phyloP scores from a whole-genome alignment of 2,329 filamentous ascomycete species.

The Ceratocystis papillata region DNA sequence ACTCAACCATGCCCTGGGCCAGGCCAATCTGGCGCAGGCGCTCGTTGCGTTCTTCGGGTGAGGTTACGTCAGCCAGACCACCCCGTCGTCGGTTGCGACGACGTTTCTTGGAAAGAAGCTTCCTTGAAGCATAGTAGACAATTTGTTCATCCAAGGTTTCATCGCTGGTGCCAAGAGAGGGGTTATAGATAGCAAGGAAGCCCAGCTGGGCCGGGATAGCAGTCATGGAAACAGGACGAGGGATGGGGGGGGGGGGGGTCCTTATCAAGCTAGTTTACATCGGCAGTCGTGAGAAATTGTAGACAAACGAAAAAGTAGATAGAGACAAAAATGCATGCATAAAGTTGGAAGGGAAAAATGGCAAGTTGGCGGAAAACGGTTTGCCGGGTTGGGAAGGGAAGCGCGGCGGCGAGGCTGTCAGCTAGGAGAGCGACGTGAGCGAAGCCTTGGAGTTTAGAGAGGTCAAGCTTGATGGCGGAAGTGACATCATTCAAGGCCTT shows the following conservation, averaged over 20 bases:
- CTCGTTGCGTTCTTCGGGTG: conserved; percentile 66
- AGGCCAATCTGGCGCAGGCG: conserved; percentile 85
- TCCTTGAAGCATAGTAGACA: conserved; percentile 75
- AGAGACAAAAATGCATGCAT: too few species aligned
- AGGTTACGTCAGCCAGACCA: conserved; percentile 30
- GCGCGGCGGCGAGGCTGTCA: conserved; percentile 6
- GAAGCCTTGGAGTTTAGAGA: conserved; percentile 4
- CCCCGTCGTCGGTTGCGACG: conserved; percentile 31
- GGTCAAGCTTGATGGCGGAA: not conserved
- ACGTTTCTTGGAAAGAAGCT: conserved; percentile 34
- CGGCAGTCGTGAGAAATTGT: too few species aligned
- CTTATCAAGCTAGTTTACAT: not conserved
- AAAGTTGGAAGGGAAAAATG: too few species aligned
- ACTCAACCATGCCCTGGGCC: conserved; percentile 91
- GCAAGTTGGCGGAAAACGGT: not conserved
- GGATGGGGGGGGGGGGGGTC: not conserved
- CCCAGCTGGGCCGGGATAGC: conserved; percentile 41
- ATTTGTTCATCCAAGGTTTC: conserved; percentile 65
- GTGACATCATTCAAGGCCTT: conserved; percentile 19
- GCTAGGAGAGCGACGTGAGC: not conserved
- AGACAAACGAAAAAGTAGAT: too few species aligned
- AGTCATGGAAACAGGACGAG: conserved; percentile 52
- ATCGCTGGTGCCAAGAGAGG: conserved; percentile 54
- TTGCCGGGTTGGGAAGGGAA: not conserved
- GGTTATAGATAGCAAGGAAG: conserved; percentile 93